These are phyloP conservation scores for Fusarium torulosum DNA, from an alignment of 2,329 filamentous ascomycete species.

Conservation along the genomic window DNA sequence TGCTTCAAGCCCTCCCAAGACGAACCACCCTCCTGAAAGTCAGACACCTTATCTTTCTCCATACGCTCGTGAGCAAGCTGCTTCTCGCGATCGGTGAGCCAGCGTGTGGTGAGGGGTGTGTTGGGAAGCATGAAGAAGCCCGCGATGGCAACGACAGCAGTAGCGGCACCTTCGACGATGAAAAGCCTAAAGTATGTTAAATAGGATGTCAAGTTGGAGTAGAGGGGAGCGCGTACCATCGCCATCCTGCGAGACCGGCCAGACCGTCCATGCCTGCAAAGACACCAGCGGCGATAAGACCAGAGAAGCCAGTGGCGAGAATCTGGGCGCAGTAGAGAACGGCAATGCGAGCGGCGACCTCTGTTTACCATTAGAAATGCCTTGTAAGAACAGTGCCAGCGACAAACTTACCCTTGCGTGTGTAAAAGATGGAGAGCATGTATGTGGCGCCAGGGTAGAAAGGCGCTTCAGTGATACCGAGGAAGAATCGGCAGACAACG, in stretches of 20 bases:
- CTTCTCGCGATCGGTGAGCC: conserved; percentile 61
- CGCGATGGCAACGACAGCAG: conserved; percentile 48
- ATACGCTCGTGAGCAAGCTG: conserved; percentile 62
- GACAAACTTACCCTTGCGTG: conserved; percentile 46
- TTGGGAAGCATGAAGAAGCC: conserved; percentile 53
- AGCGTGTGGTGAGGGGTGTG: conserved; percentile 59
- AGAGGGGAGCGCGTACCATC: conserved; percentile 57
- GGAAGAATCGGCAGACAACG: conserved; percentile 54
- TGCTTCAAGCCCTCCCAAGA: conserved; percentile 63
- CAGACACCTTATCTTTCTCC: conserved; percentile 64
- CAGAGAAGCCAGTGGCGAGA: conserved; percentile 76
- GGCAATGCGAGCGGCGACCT: conserved; percentile 71
- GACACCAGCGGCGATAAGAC: conserved; percentile 71
- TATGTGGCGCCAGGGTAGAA: conserved; percentile 57
- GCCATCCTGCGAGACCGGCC: conserved; percentile 70
- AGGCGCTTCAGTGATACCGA: conserved; percentile 57
- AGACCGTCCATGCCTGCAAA: conserved; percentile 58
- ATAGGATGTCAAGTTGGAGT: fast-evolving
- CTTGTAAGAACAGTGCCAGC: fast-evolving
- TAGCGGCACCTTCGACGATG: conserved; percentile 68
- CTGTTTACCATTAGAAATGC: conserved; percentile 58
- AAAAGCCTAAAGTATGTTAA: conserved; percentile 43
- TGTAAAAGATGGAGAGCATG: conserved; percentile 53
- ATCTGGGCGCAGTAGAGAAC: conserved; percentile 71
- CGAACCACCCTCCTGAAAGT: conserved; percentile 54